Percentiles rank a stretch among this genome's conserved stretches.
Conservation (phyloP, 495 filamentous ascomycete species). For the Aspergillus panamensis region DNA sequence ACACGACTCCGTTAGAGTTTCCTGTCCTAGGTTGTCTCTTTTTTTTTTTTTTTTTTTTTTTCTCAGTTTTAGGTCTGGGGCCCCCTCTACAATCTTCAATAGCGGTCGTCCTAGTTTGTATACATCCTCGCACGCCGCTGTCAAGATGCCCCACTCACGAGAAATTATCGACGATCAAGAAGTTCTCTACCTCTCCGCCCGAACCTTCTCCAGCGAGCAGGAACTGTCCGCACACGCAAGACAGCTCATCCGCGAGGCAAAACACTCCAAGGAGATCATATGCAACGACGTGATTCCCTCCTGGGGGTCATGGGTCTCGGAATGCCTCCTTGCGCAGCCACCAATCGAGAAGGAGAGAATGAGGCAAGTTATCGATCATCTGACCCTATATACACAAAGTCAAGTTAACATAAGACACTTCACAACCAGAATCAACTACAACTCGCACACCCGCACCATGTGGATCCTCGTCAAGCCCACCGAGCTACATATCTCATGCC, state of each 20-base stretch:
- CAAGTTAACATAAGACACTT: neutral
- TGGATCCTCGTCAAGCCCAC: neutral
- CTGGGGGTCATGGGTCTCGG: neutral
- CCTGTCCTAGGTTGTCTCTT: too few species aligned
- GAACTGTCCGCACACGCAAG: neutral
- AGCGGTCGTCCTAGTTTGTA: too few species aligned
- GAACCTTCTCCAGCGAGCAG: neutral
- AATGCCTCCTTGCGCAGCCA: neutral
- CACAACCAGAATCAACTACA: neutral
- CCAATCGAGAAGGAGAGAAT: neutral
- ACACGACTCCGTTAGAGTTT: too few species aligned
- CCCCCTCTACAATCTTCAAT: too few species aligned
- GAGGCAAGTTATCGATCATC: neutral
- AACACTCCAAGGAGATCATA: neutral
- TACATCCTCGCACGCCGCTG: too few species aligned
- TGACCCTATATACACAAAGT: neutral
- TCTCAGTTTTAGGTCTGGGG: too few species aligned
- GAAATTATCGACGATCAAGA: neutral
- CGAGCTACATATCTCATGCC: neutral
- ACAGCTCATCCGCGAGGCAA: neutral
- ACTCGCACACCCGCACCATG: neutral
- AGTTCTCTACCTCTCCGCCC: neutral
- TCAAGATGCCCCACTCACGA: neutral
- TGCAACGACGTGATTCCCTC: neutral
- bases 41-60: too few species aligned